Conservation (phyloP, 106 monocot genomes). For the Dactylorhiza incarnata region DNA sequence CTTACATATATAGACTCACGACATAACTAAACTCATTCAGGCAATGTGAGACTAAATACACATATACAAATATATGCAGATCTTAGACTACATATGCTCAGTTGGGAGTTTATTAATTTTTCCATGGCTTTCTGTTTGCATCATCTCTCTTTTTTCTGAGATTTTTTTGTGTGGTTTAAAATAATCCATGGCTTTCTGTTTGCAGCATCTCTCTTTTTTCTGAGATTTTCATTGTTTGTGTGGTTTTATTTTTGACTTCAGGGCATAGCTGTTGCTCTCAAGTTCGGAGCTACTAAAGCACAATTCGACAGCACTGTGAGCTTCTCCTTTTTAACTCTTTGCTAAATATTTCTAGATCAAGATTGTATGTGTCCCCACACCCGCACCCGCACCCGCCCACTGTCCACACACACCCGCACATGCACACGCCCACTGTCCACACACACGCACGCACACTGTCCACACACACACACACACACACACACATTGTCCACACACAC, state of each 20-base stretch:
- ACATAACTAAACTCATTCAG: not conserved
- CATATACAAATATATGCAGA: not conserved
- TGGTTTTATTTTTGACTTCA: constrained; percentile 23
- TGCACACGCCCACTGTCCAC: too few relatives aligned
- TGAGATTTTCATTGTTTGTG: not conserved
- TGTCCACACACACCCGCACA: too few relatives aligned
- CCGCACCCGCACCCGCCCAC: too few relatives aligned
- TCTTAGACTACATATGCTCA: not conserved
- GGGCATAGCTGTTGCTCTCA: constrained; percentile 94
- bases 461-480: too few relatives aligned
- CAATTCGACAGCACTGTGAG: constrained; percentile 95
- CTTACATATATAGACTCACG: too few relatives aligned
- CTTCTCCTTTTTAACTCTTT: not conserved
- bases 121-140: not conserved
- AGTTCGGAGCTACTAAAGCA: constrained; percentile 93
- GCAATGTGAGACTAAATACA: not conserved
- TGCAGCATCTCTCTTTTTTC: not conserved
- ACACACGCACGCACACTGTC: too few relatives aligned
- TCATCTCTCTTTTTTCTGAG: not conserved
- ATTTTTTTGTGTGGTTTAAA: not conserved
- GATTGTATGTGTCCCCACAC: too few relatives aligned
- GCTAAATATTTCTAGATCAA: too few relatives aligned
- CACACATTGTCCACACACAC: too few relatives aligned
- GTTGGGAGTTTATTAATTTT: not conserved
- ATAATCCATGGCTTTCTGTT: not conserved